Conservation (phyloP, 805 yeast genomes). For the Danielozyma ontarioensis region DNA sequence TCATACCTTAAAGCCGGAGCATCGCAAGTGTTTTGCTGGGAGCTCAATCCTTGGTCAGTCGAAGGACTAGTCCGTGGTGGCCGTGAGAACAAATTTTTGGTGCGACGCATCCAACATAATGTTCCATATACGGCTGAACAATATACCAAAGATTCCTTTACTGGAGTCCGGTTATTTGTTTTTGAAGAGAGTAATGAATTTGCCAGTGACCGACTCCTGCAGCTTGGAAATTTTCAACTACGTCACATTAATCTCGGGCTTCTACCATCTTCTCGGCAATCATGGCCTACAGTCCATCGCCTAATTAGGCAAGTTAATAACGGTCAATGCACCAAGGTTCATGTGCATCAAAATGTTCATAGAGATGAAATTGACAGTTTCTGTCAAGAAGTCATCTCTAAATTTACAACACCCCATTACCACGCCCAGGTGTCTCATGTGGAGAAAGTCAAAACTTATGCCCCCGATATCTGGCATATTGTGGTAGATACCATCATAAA, state of each 20-base stretch:
- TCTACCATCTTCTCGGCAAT: slow-evolving; percentile 61
- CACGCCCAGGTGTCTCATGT: slow-evolving; percentile 30
- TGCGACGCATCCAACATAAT: slow-evolving; percentile 1
- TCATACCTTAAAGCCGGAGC: slow-evolving; percentile 58
- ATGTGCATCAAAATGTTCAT: slow-evolving; percentile 74
- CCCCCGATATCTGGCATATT: slow-evolving; percentile 82
- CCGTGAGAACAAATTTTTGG: slow-evolving; percentile 32
- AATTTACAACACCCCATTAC: slow-evolving; percentile 1
- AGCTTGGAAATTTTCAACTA: slow-evolving; percentile 17
- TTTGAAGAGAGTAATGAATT: slow-evolving; percentile 61
- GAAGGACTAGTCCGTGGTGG: slow-evolving; percentile 64
- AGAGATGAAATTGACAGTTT: slow-evolving; percentile 34
- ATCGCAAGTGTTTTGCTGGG: slow-evolving; percentile 64
- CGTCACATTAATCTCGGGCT: slow-evolving; percentile 74
- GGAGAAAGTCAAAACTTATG: slow-evolving; percentile 75
- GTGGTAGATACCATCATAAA: slow-evolving; percentile 36
- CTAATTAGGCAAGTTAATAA: slow-evolving; percentile 7
- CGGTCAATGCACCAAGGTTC: slow-evolving; percentile 33
- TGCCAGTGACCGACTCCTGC: slow-evolving; percentile 38
- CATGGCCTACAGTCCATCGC: slow-evolving; percentile 50
- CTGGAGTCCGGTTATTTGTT: slow-evolving; percentile 36
- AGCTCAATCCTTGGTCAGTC: slow-evolving; percentile 78
- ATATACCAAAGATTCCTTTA: neutral
- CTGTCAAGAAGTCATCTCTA: slow-evolving; percentile 9
- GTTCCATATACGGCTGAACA: neutral